Conservation (phyloP, 345 rosid species). For the Eucalyptus grandis region DNA sequence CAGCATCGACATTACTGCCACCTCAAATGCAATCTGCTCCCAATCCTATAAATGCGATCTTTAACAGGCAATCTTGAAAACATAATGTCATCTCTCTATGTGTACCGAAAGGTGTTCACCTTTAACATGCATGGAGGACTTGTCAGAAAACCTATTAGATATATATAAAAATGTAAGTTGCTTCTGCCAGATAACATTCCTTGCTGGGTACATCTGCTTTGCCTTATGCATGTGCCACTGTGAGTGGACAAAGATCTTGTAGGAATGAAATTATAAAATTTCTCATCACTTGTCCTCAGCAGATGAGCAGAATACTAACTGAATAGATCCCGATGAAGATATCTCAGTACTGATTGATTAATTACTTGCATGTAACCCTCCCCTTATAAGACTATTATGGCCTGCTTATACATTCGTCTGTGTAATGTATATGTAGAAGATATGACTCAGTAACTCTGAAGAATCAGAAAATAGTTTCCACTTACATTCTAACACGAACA, state of each 20-base stretch:
- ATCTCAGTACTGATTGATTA: not conserved
- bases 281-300: not conserved
- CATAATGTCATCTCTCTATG: not conserved
- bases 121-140: not conserved
- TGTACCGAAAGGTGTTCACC: not conserved
- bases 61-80: not conserved
- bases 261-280: not conserved
- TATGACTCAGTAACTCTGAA: not conserved
- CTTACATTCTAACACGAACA: not conserved
- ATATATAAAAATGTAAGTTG: not conserved
- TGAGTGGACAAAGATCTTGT: not conserved
- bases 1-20: not conserved
- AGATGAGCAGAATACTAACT: not conserved
- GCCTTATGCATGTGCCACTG: not conserved
- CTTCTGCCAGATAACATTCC: not conserved
- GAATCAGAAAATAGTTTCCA: not conserved
- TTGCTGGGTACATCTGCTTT: not conserved
- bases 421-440: not conserved
- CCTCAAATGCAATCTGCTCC: not conserved
- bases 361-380: not conserved
- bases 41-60: not conserved
- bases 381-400: not conserved
- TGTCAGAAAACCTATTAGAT: not conserved
- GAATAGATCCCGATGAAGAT: not conserved
- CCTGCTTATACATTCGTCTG: not conserved